Evolutionary conservation across 108 stramenopile species (phyloP), one percentile per base, ranked within the genome.

Genomic region (Nitzschia sp.): DNA sequence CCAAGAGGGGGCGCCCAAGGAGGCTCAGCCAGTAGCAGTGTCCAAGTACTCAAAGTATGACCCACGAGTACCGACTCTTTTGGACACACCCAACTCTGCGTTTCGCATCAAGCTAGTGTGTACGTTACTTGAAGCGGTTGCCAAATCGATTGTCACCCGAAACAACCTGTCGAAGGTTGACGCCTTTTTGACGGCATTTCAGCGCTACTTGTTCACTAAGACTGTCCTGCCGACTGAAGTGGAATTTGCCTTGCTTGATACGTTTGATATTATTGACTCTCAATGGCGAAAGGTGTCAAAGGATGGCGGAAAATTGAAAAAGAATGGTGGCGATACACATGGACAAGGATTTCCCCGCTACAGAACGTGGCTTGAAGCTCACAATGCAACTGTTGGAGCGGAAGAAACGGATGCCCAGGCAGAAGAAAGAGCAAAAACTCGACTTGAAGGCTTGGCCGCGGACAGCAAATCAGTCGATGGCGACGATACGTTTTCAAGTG

Each of bases 201-300:
- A 97, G 62, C 69, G 96, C 21, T 98, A 98, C 69, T 86, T 98
- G 46, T 96, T 98, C 65, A 93, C 91, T 31, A 98, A 98, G 73
- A 69, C 80, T 19, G 70, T 77, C 33, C 83, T 98, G 21, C 96
- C 96, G 16, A 83, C 90, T 16, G 94, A 97, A 29, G 87, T 96
- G 6, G 95, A 97, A 57, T 97, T 97, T 68, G 77, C 90, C 28
- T 68, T 97, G 36, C 78, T 98, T 45, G 97, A 98, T 68, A 73
- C 92, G 0, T 94, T 97, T 67, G 97, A 98, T 69, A 44, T 68
- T 9, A 61, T 98, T 32, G 97, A 98, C 63, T 94, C 93, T 3
- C 76, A 77, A 36, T 80, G 85, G 79, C 82, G 79, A 35, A 76
- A 84, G 45, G 50, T 78, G 9, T 57, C 59, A 15, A 68, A 75